Conservation (phyloP, 345 rosid species). For the Camelina hispida region DNA sequence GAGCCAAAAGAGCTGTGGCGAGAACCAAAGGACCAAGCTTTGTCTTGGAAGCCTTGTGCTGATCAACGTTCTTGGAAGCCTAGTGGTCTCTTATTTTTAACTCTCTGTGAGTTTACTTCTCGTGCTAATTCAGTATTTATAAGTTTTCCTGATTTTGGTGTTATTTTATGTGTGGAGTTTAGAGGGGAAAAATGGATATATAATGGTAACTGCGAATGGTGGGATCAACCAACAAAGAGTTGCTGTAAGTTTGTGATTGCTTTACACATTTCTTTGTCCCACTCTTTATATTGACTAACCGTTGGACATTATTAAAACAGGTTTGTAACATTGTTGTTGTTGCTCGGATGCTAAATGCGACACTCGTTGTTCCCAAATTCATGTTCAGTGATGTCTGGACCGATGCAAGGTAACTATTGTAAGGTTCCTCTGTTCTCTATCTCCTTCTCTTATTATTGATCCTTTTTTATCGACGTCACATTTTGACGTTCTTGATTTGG, state of each 20-base stretch:
- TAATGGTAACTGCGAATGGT: slow-evolving; percentile 94
- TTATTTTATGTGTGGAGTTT: slow-evolving; percentile 6
- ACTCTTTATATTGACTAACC: slow-evolving; percentile 26
- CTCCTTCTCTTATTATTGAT: neutral
- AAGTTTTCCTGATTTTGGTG: neutral
- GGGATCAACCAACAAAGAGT: slow-evolving; percentile 98
- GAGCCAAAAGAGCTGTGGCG: slow-evolving; percentile 97
- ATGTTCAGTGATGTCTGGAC: slow-evolving; percentile 97
- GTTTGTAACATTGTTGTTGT: slow-evolving; percentile 90
- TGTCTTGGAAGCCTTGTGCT: slow-evolving; percentile 92
- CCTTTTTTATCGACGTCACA: neutral
- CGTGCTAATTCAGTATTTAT: neutral
- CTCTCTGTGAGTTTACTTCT: neutral
- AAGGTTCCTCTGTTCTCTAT: slow-evolving; percentile 35
- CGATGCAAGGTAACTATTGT: slow-evolving; percentile 73
- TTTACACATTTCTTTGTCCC: neutral
- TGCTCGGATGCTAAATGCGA: slow-evolving; percentile 83
- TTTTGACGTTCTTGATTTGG: slow-evolving; percentile 31
- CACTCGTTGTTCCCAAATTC: slow-evolving; percentile 89
- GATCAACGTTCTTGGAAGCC: slow-evolving; percentile 77
- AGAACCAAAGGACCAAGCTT: slow-evolving; percentile 73
- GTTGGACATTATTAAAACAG: slow-evolving; percentile 45
- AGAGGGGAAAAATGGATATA: slow-evolving; percentile 91
- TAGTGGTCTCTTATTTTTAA: slow-evolving; percentile 52
- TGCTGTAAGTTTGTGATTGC: slow-evolving; percentile 67